Percentiles rank a stretch among this genome's conserved stretches.
phyloP scores from a whole-genome alignment of 345 rosid species.

The Citrus maxima region DNA sequence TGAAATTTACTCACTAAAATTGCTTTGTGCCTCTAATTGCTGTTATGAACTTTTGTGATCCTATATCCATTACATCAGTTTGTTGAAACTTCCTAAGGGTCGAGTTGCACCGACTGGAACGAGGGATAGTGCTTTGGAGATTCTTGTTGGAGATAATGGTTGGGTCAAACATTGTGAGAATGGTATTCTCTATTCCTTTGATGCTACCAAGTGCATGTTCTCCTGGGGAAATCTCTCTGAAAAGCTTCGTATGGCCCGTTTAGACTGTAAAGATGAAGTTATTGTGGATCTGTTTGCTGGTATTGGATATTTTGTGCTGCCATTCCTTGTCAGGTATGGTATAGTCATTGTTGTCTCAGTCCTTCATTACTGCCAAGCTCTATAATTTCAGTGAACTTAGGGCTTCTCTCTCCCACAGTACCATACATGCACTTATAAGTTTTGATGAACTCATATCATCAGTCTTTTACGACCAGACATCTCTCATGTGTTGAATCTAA shows the following conservation, averaged over 20 bases:
- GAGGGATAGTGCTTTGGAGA: conserved; percentile 79
- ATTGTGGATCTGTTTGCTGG: conserved; percentile 92
- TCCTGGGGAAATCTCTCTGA: conserved; percentile 99
- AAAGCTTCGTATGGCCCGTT: conserved; percentile 80
- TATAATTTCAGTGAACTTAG: background rate
- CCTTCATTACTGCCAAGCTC: background rate
- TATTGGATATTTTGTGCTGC: conserved; percentile 83
- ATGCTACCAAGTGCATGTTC: conserved; percentile 95
- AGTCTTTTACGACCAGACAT: no score
- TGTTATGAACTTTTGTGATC: conserved; percentile 7
- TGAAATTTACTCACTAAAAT: background rate
- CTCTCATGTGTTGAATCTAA: no score
- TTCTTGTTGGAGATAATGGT: conserved; percentile 79
- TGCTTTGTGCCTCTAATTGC: background rate
- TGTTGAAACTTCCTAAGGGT: conserved; percentile 47
- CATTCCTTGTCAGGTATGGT: conserved; percentile 84
- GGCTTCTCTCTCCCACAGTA: no score
- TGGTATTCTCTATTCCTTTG: conserved; percentile 83
- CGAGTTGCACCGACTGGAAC: conserved; percentile 73
- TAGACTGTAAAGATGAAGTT: conserved; percentile 62
- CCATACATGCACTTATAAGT: no score
- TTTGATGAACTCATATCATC: no score
- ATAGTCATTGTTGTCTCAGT: background rate
- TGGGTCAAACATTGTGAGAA: conserved; percentile 91
- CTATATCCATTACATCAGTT: conserved; percentile 10